Conservation (phyloP, 164 flowering plant species). For the Stephania cephalantha region DNA sequence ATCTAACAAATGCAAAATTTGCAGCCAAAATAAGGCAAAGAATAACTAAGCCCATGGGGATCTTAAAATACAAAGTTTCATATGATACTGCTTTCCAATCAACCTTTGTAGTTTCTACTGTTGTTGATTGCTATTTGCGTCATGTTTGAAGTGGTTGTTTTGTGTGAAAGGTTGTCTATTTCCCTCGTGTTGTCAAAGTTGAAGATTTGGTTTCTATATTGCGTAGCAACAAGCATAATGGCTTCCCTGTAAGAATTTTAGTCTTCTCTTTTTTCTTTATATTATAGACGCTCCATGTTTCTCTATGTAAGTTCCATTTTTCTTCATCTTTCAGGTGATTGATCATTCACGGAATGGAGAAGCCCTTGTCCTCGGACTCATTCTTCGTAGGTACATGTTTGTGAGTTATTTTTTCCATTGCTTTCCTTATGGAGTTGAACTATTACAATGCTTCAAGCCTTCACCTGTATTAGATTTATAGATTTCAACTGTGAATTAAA, state of each 20-base stretch:
- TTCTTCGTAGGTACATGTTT: constrained; percentile 70
- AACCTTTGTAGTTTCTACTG: neutral
- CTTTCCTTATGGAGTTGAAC: neutral
- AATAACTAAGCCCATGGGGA: no score
- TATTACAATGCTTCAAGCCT: neutral
- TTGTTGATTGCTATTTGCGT: constrained; percentile 8
- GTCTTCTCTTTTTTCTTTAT: neutral
- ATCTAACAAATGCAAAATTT: no score
- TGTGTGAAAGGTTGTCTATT: constrained; percentile 59
- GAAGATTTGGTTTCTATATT: constrained; percentile 64
- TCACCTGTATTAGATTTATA: neutral
- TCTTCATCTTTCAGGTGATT: constrained; percentile 48
- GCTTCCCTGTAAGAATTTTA: constrained; percentile 70
- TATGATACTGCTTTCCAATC: neutral
- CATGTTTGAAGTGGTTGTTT: constrained; percentile 12
- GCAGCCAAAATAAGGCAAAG: no score
- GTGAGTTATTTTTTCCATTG: neutral
- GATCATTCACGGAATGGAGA: constrained; percentile 77
- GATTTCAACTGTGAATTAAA: neutral
- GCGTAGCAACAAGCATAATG: constrained; percentile 74
- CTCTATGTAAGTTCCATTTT: constrained; percentile 2
- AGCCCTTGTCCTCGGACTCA: constrained; percentile 75
- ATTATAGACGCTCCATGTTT: neutral
- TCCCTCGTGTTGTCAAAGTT: constrained; percentile 82
- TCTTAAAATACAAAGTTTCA: no score